Conservation (phyloP, 306 rosid genomes). For the Bauhinia variegata region DNA sequence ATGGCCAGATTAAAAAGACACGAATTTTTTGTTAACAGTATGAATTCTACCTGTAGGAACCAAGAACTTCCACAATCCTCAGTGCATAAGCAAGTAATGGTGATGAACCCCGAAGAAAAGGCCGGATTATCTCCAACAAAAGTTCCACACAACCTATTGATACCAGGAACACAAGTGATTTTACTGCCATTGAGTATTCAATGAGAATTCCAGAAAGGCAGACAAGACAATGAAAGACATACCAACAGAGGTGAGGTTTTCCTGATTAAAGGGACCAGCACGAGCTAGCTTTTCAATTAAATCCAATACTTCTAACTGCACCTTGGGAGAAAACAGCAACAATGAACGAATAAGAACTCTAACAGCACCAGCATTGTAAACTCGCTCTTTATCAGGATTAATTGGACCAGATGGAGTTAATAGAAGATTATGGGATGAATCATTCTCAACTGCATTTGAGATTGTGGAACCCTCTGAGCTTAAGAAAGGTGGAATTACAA, state of each 20-base stretch:
- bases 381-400: slow-evolving; percentile 74
- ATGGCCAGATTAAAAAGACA: slow-evolving; percentile 29
- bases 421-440: slow-evolving; percentile 57
- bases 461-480: slow-evolving; percentile 57
- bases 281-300: slow-evolving; percentile 80
- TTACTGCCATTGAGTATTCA: slow-evolving; percentile 28
- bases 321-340: slow-evolving; percentile 83
- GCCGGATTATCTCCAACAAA: slow-evolving; percentile 84
- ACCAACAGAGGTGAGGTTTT: slow-evolving; percentile 91
- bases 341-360: slow-evolving; percentile 81
- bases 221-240: slow-evolving; percentile 43
- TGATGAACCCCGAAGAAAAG: slow-evolving; percentile 87
- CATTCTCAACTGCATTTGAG: slow-evolving; percentile 51
- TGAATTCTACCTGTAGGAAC: slow-evolving; percentile 81
- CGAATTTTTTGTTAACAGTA: slow-evolving; percentile 12
- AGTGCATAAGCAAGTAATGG: slow-evolving; percentile 79
- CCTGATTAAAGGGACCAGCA: slow-evolving; percentile 89
- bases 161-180: slow-evolving; percentile 5
- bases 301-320: slow-evolving; percentile 77
- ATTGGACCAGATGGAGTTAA: slow-evolving; percentile 78
- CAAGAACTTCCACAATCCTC: slow-evolving; percentile 92
- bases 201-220: slow-evolving; percentile 28
- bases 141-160: slow-evolving; percentile 91
- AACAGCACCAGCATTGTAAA: slow-evolving; percentile 85
- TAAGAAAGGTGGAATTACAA: slow-evolving; percentile 79